Base-by-base conservation (phyloP, 225 moss, liverwort and hornwort genomes). In the Anthoceros angustus region DNA sequence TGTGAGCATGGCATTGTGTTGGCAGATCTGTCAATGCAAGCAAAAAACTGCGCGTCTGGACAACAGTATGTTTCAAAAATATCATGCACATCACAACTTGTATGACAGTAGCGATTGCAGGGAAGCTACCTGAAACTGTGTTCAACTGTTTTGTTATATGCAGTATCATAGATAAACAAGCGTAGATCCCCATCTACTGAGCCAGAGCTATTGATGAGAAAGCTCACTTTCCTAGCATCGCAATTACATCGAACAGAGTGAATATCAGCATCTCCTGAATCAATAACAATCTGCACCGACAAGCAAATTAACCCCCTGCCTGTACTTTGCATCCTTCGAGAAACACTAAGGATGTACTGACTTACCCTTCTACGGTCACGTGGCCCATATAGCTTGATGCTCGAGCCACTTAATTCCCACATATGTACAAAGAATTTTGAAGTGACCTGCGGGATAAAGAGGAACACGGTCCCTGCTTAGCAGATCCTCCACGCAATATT, bases 211-310 rank as follows among this genome's bases (percentile, higher is more conserved):
- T 77, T 80, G 42, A 77, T 74, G 63, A 80, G 74, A 64, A 98
- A 89, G 72, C 98, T 92, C 32, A 92, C 64, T 72, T 86, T 86
- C 43, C 79, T 86, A 63, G 92, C 83, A 72, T 87, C 86, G 42
- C 78, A 72, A 64, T 83, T 98, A 70, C 89, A 87, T 24, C 78
- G 80, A 42, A 98, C 41, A 18, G 82, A 84, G 23, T 66, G 70
- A 71, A 92, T 66, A 55, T 74, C 82, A 62, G 73, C 75, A 38
- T 72, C 68, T 63, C 69, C 80, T 39, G 40, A 63, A 32, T 74
- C 41, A 72, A 72, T 46, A 39, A 70, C 62, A 60, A 79, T 76
- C 82, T 82, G 73, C 23, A 39, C 8, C 15, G 12, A 67, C 42
- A 55, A 55, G 55, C 16, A 10, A 41, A 41, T 62, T 41, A 6